Evolutionary conservation across 192 early-diverging fungal species (phyloP).

Genomic region (Paraglomus occultum): DNA sequence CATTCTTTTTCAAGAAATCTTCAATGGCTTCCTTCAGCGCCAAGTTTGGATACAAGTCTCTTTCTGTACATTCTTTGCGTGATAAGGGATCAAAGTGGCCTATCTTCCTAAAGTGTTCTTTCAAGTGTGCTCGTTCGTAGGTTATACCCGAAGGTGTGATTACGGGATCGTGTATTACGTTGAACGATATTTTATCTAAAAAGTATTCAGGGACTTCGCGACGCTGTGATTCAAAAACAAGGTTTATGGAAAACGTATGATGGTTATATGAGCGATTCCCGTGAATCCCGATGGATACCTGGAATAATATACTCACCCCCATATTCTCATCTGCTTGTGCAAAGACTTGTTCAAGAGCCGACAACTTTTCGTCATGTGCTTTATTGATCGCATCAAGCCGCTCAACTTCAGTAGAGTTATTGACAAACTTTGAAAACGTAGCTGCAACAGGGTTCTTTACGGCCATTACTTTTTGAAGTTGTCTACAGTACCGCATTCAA

Average conservation of each 20-base stretch:
- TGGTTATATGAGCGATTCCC: not conserved
- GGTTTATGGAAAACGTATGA: not conserved
- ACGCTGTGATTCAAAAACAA: not conserved
- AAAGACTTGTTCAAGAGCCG: slow-evolving; percentile 49
- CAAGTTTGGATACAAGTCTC: slow-evolving; percentile 70
- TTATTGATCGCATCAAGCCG: slow-evolving; percentile 21
- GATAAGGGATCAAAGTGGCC: slow-evolving; percentile 84
- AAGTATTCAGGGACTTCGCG: slow-evolving; percentile 60
- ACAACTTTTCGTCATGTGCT: slow-evolving; percentile 40
- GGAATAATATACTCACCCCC: not conserved
- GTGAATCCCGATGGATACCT: slow-evolving; percentile 23
- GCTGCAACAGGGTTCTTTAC: not conserved
- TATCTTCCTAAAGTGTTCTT: slow-evolving; percentile 73
- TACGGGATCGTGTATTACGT: slow-evolving; percentile 81
- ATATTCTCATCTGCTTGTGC: slow-evolving; percentile 47
- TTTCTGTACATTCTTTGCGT: slow-evolving; percentile 61
- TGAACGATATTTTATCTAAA: slow-evolving; percentile 72
- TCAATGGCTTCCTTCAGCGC: slow-evolving; percentile 68
- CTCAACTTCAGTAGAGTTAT: not conserved
- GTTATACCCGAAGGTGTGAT: slow-evolving; percentile 60
- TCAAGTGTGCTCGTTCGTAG: slow-evolving; percentile 74
- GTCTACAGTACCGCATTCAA: slow-evolving; percentile 25
- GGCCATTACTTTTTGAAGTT: slow-evolving; percentile 32
- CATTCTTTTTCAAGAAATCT: slow-evolving; percentile 59
- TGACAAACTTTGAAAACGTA: slow-evolving; percentile 15